Base-by-base conservation (phyloP, 352 stramenopile species). In the Hyaloperonospora brassicae region DNA sequence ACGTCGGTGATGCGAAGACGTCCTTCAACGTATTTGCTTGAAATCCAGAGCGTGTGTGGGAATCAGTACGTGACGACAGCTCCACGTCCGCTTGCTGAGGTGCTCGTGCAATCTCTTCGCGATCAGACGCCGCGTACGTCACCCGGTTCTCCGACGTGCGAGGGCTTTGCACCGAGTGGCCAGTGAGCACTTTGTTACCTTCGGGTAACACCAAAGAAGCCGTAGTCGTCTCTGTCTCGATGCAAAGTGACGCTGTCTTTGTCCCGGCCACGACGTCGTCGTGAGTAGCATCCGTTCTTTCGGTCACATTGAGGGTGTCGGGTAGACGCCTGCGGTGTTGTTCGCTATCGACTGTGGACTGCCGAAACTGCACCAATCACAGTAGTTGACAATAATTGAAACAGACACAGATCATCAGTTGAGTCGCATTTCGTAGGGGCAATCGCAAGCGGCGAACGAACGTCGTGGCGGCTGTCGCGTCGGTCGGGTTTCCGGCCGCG, bases 31-130 rank as follows among this genome's bases (percentile, higher is more conserved):
- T 72, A 21, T 64, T 66, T 27, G 59, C 47, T 8, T 58, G 67
- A 27, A 31, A 58, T 36, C 53, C 61, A 0, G 66, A 58, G 7
- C 52, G 52, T 50, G 56, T 51, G 45, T 61, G n/a, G n/a, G n/a
- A n/a, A n/a, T n/a, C 61, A 53, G 61, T 39, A 41, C 82, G 73
- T 2, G 52, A 46, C 0, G 75, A 79, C 13, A 85, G 43, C 23
- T 73, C 79, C 43, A 87, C 67, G 0, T 79, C 73, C 31, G 84
- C 68, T 5, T 70, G 70, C 61, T 89, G 76, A 7, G 76, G 71
- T 3, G 74, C 74, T 50, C 66, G 86, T 11, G 84, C 58, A 12
- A 47, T 64, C 21, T 60, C 58, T 5, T 70, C 56, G 10, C 64
- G 50, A 17, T 71, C 66, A 5, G 49, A 50, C 11, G 55, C 47